Percentiles rank a stretch among this genome's conserved stretches.
phyloP scores from a whole-genome alignment of 805 yeast genomes.

The Clavispora santaluciae region DNA sequence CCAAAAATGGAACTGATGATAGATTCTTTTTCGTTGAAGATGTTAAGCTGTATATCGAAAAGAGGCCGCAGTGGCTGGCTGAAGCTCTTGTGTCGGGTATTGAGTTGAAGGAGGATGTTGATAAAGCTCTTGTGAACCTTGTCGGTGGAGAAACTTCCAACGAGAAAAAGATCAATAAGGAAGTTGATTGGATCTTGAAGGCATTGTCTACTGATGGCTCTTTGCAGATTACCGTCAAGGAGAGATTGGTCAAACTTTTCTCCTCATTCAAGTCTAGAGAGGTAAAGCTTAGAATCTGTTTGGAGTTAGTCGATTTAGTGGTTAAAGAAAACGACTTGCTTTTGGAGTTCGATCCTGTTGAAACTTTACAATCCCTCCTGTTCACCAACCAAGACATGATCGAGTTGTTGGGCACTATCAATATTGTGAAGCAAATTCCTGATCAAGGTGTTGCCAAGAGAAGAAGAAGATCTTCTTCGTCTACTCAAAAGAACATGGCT shows the following conservation, averaged over 20 bases:
- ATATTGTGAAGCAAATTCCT: slow-evolving; percentile 45
- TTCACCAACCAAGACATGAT: slow-evolving; percentile 56
- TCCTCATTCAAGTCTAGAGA: slow-evolving; percentile 48
- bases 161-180: slow-evolving; percentile 49
- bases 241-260: slow-evolving; percentile 54
- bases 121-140: slow-evolving; percentile 50
- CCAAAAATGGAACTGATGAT: slow-evolving; percentile 25
- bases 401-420: slow-evolving; percentile 54
- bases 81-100: slow-evolving; percentile 46
- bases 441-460: slow-evolving; percentile 61
- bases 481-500: slow-evolving; percentile 70
- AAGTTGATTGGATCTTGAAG: slow-evolving; percentile 55
- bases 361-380: slow-evolving; percentile 48
- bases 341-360: slow-evolving; percentile 34
- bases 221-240: slow-evolving; percentile 41
- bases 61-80: slow-evolving; percentile 43
- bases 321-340: slow-evolving; percentile 36
- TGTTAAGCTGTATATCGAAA: slow-evolving; percentile 20
- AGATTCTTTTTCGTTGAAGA: slow-evolving; percentile 31
- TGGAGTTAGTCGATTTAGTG: slow-evolving; percentile 46
- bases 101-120: slow-evolving; percentile 48
- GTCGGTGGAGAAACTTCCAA: slow-evolving; percentile 43
- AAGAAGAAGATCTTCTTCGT: slow-evolving; percentile 74
- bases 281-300: slow-evolving; percentile 50
- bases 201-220: slow-evolving; percentile 34